A percentile compares a stretch with the other conserved stretches of the same genome.
Conservation (phyloP, 345 rosid genomes). For the Laguncularia racemosa region DNA sequence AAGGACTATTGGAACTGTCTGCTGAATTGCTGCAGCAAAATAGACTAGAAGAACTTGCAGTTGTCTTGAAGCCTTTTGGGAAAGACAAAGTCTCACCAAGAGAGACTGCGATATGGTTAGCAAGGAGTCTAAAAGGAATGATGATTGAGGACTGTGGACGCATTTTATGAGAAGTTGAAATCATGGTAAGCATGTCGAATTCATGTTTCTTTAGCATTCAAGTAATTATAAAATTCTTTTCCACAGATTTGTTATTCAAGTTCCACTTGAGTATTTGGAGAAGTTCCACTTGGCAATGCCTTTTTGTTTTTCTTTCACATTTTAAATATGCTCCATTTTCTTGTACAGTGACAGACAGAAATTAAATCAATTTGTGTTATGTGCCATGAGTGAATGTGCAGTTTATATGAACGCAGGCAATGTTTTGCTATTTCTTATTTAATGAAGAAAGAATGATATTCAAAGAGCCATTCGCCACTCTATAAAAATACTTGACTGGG, state of each 20-base stretch:
- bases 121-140: slow-evolving; percentile 94
- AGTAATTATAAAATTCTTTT: slow-evolving; percentile 1
- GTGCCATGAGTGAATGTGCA: too few relatives aligned
- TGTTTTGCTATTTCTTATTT: too few relatives aligned
- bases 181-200: slow-evolving; percentile 20
- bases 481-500: too few relatives aligned
- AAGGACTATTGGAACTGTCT: slow-evolving; percentile 86
- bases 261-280: slow-evolving; percentile 4
- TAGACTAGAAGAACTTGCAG: slow-evolving; percentile 82
- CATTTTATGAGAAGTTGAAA: slow-evolving; percentile 27
- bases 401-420: too few relatives aligned
- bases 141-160: slow-evolving; percentile 70
- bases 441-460: too few relatives aligned
- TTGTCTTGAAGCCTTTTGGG: slow-evolving; percentile 94
- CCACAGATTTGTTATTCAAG: slow-evolving; percentile 5
- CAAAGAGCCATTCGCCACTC: too few relatives aligned
- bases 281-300: neutral
- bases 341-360: neutral
- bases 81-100: slow-evolving; percentile 93
- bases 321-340: too few relatives aligned
- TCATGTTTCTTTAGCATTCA: neutral
- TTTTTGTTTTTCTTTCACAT: neutral
- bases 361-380: neutral
- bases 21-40: slow-evolving; percentile 86
- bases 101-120: slow-evolving; percentile 98